Conservation (phyloP, 208 protist species). For the Wallacemonas sp. region DNA sequence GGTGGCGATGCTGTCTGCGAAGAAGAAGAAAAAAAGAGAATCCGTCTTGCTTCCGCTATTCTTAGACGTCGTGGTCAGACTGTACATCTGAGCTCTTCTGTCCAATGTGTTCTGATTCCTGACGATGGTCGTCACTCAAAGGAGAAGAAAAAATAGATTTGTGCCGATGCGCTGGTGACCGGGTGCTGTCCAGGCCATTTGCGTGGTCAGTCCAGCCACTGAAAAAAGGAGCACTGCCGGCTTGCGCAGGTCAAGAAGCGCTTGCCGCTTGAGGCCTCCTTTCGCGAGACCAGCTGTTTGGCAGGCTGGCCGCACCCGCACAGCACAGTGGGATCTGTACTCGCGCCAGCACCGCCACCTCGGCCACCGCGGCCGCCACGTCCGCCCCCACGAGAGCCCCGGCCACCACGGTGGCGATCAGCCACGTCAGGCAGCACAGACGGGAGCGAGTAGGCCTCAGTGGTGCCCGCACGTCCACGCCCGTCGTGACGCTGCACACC, state of each 20-base stretch:
- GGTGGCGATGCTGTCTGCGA: too few species aligned
- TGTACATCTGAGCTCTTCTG: too few species aligned
- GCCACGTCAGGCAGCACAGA: slow-evolving; percentile 9
- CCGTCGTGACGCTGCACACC: background rate
- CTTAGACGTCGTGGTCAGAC: too few species aligned
- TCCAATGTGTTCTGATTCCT: too few species aligned
- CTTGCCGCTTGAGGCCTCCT: slow-evolving; percentile 64
- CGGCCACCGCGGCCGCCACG: slow-evolving; percentile 15
- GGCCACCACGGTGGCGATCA: background rate
- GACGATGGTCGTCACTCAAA: background rate
- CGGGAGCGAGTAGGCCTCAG: slow-evolving; percentile 51
- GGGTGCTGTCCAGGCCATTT: background rate
- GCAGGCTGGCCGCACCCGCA: slow-evolving; percentile 67
- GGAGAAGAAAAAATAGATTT: background rate
- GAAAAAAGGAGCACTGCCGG: slow-evolving; percentile 74
- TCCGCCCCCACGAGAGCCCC: slow-evolving; percentile 5
- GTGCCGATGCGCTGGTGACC: background rate
- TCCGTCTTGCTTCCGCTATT: too few species aligned
- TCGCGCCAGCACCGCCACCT: background rate
- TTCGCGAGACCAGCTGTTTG: slow-evolving; percentile 71
- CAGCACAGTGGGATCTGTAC: slow-evolving; percentile 4
- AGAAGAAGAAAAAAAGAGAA: background rate
- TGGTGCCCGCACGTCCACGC: background rate
- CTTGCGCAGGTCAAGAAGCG: slow-evolving; percentile 73
- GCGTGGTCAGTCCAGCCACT: slow-evolving; percentile 56